These are phyloP conservation scores for Claviceps capensis DNA, from an alignment of 2,329 filamentous ascomycete species.

Conservation along the genomic window DNA sequence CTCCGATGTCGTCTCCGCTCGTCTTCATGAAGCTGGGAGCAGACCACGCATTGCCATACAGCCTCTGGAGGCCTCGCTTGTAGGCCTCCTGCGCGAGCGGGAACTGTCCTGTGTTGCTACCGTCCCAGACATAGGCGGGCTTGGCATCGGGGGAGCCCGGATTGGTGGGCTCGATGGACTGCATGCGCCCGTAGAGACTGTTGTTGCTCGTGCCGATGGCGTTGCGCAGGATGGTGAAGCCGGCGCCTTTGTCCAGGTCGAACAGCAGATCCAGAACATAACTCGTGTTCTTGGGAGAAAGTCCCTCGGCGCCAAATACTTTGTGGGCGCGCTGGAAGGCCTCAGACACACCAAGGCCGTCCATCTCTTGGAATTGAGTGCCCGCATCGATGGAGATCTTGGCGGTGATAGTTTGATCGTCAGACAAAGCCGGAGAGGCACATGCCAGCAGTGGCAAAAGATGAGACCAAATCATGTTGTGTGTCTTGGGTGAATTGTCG, in stretches of 20 bases:
- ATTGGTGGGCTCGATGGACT: not conserved
- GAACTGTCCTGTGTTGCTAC: not conserved
- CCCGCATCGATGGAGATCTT: not conserved
- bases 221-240: not conserved
- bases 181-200: not conserved
- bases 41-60: not conserved
- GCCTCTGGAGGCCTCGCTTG: not conserved
- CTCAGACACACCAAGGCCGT: not conserved
- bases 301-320: not conserved
- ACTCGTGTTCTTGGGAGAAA: not conserved
- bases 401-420: not conserved
- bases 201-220: not conserved
- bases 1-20: not conserved
- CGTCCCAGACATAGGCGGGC: not conserved
- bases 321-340: not conserved
- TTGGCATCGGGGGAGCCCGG: not conserved
- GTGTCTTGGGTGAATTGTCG: not conserved
- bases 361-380: not conserved
- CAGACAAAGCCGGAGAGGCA: not conserved
- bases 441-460: not conserved
- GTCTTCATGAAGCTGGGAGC: not conserved
- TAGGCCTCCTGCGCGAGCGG: not conserved
- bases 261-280: constrained; percentile 1
- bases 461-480: not conserved
- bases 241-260: not conserved